Conservation (phyloP, 1,284 basidiomycete species). For the Coniferiporia weirii region DNA sequence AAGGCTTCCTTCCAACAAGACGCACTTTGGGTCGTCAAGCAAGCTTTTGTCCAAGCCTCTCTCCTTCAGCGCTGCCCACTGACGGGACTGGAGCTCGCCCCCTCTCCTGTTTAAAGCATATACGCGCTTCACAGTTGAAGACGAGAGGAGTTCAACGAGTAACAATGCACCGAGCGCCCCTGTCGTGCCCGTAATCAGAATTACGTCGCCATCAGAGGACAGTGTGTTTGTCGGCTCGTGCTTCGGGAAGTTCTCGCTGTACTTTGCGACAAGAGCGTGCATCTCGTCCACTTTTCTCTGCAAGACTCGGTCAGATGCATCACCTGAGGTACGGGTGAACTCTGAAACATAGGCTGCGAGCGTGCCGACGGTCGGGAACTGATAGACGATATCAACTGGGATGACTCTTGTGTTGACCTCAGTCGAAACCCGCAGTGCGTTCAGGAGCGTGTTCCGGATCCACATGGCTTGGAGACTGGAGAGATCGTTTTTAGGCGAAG, state of each 20-base stretch:
- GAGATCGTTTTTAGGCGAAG: neutral
- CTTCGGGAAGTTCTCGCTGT: constrained; percentile 27
- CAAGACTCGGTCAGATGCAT: constrained; percentile 1
- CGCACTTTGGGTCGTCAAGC: constrained; percentile 25
- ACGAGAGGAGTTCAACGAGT: constrained; percentile 25
- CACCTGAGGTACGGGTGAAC: neutral
- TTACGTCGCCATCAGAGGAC: constrained; percentile 19
- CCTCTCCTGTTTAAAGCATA: constrained; percentile 32
- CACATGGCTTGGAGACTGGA: constrained; percentile 35
- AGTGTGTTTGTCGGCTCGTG: constrained; percentile 15
- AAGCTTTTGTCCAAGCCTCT: constrained; percentile 25
- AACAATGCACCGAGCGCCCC: constrained; percentile 31
- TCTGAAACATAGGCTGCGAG: constrained; percentile 26
- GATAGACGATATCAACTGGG: constrained; percentile 32
- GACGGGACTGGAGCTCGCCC: constrained; percentile 22
- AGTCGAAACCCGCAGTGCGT: constrained; percentile 29
- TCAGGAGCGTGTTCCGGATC: constrained; percentile 35
- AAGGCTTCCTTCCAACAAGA: constrained; percentile 28
- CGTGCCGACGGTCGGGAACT: constrained; percentile 28
- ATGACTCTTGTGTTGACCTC: constrained; percentile 23
- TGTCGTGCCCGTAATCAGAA: constrained; percentile 35
- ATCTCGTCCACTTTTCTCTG: constrained; percentile 21
- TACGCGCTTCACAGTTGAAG: constrained; percentile 23
- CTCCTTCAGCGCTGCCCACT: constrained; percentile 24
- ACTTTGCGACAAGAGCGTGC: constrained; percentile 29